Evolutionary conservation across 1,284 basidiomycete genomes (phyloP).

Genomic region (Porogramme epimiltina): DNA sequence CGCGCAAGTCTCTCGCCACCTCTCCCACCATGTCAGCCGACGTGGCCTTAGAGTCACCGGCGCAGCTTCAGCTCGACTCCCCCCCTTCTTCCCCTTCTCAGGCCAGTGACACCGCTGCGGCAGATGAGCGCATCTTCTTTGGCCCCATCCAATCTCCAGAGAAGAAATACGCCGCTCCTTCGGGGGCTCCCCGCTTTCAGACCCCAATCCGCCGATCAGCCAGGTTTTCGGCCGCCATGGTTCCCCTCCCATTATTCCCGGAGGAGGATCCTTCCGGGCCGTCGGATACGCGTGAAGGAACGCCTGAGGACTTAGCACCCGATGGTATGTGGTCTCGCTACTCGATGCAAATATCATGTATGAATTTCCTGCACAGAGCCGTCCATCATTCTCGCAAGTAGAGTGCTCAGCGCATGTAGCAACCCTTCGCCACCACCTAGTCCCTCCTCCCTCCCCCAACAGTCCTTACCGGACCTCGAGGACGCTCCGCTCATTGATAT

Average conservation of each 20-base stretch:
- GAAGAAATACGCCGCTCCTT: slow-evolving; percentile 42
- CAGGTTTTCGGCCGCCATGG: slow-evolving; percentile 42
- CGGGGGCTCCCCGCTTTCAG: slow-evolving; percentile 33
- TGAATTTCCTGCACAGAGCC: slow-evolving; percentile 50
- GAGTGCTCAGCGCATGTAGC: slow-evolving; percentile 64
- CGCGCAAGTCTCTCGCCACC: neutral
- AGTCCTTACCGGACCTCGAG: neutral
- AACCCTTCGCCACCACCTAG: slow-evolving; percentile 76
- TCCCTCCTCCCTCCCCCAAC: slow-evolving; percentile 14
- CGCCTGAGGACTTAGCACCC: slow-evolving; percentile 22
- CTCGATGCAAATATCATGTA: neutral
- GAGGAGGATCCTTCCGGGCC: slow-evolving; percentile 29
- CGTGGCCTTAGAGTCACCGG: slow-evolving; percentile 13
- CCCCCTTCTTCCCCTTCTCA: slow-evolving; percentile 22
- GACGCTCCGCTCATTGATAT: slow-evolving; percentile 13
- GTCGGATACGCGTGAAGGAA: slow-evolving; percentile 19
- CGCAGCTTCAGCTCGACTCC: slow-evolving; percentile 8
- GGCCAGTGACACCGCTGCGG: slow-evolving; percentile 26
- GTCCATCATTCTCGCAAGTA: slow-evolving; percentile 61
- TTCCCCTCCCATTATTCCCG: slow-evolving; percentile 31
- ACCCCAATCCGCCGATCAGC: slow-evolving; percentile 54
- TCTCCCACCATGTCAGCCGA: slow-evolving; percentile 14
- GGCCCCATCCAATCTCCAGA: slow-evolving; percentile 59
- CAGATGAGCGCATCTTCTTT: slow-evolving; percentile 45
- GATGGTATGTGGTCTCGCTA: slow-evolving; percentile 31